phyloP scores from a whole-genome alignment of 768 basidiomycete species.

The Lactarius quietus region DNA sequence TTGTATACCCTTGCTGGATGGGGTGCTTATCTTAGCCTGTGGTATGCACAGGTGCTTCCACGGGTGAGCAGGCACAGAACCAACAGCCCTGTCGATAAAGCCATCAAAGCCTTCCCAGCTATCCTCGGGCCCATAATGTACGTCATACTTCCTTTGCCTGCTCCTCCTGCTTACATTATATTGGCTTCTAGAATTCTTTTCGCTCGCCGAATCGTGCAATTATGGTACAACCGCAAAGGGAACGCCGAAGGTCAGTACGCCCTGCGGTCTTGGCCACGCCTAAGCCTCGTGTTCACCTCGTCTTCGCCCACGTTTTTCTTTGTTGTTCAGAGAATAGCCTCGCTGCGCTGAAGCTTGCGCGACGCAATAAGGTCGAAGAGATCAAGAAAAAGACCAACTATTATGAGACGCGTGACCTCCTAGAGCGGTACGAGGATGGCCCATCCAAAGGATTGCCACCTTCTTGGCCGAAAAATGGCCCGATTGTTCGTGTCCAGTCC shows the following conservation, averaged over 20 bases:
- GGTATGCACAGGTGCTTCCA: conserved; percentile 64
- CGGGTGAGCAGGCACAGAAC: conserved; percentile 33
- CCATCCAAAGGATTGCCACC: conserved; percentile 35
- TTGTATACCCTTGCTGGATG: conserved; percentile 73
- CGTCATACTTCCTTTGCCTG: conserved; percentile 33
- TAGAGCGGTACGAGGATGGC: conserved; percentile 84
- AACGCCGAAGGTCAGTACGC: conserved; percentile 70
- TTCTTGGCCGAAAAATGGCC: conserved; percentile 35
- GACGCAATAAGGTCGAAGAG: conserved; percentile 85
- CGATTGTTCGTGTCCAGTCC: conserved; percentile 34
- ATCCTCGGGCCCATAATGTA: conserved; percentile 76
- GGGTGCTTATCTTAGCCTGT: conserved; percentile 66
- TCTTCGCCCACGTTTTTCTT: neutral
- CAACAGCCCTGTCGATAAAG: conserved; percentile 38
- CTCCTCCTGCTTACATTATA: neutral
- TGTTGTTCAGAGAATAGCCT: conserved; percentile 67
- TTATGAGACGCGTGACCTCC: conserved; percentile 83
- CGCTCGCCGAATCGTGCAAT: conserved; percentile 73
- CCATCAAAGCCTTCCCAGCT: conserved; percentile 53
- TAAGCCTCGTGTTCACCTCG: conserved; percentile 9
- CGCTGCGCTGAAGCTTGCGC: conserved; percentile 66
- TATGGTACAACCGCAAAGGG: conserved; percentile 79
- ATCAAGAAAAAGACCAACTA: conserved; percentile 98
- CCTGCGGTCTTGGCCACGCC: neutral
- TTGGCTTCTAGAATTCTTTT: conserved; percentile 56